Evolutionary conservation across 2,329 filamentous ascomycete genomes (phyloP), one percentile per base, ranked within the genome.

Genomic region (Colletotrichum melonis): DNA sequence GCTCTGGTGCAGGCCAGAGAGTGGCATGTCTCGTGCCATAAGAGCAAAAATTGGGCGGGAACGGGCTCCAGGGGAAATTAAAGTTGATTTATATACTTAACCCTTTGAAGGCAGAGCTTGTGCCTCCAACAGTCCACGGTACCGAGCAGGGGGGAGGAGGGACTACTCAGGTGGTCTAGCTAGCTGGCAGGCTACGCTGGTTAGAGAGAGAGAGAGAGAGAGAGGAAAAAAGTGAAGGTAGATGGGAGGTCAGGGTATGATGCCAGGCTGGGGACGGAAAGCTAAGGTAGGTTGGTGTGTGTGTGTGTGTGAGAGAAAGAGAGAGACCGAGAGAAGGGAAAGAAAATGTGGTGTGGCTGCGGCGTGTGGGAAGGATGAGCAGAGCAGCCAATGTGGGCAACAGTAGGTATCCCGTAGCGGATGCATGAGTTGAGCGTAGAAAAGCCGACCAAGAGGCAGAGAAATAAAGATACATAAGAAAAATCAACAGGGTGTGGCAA

Each of bases 1-100:
- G 79, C 79, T 81, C 80, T 80, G 81, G 79, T 79, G 80, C 79
- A 78, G 79, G 78, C 80, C 83, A 78, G 77, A 79, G 80, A 77
- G 81, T 79, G 82, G 82, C 80, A 77, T 81, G 80, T 82, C 82
- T 84, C 81, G 82, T 84, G 82, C 83, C 84, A 84, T 84, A 77
- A 77, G 77, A 81, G 72, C 77, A 77, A 76, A 76, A 78, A 81
- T 77, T 78, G 79, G 80, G 76, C 72, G 80, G 75, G 73, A 65
- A 54, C 69, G 63, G 63, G 63, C 64, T 75, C 69, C 74, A 77
- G 70, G 66, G 77, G 79, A 79, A 81, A 80, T 81, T 81, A 79
- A 78, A 80, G 78, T 82, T 82, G 81, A 76, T 78, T 85, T 84
- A 73, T 83, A 83, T 83, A 83, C 78, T 78, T 76, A 69, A 76